A percentile compares a stretch with the other conserved stretches of the same genome.
phyloP scores from a whole-genome alignment of 1,284 basidiomycete species.

The Ganoderma boninense region DNA sequence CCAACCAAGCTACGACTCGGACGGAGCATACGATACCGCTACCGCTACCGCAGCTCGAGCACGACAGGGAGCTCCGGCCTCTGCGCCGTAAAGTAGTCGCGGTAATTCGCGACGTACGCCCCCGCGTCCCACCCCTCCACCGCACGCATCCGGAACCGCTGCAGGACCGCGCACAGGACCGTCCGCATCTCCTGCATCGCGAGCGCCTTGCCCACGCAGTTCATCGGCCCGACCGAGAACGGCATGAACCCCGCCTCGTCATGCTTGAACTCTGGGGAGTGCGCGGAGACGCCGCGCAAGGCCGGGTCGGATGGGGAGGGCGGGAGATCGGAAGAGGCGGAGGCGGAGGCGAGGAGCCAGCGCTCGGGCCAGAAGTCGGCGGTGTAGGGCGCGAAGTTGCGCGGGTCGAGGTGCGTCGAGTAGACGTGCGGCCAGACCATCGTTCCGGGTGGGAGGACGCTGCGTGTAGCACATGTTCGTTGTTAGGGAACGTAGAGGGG shows the following conservation, averaged over 20 bases:
- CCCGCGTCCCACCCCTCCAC: constrained; percentile 9
- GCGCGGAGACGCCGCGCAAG: background rate
- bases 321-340: background rate
- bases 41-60: constrained; percentile 2
- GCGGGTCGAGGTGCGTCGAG: constrained; percentile 18
- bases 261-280: constrained; percentile 18
- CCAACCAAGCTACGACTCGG: too few relatives aligned
- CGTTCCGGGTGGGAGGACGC: constrained; percentile 14
- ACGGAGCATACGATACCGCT: too few relatives aligned
- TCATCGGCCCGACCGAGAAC: constrained; percentile 39
- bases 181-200: constrained; percentile 33
- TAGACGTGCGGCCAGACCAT: constrained; percentile 14
- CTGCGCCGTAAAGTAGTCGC: constrained; percentile 12
- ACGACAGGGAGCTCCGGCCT: background rate
- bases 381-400: constrained; percentile 12
- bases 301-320: background rate
- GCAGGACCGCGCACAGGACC: constrained; percentile 19
- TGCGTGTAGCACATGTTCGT: background rate
- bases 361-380: constrained; percentile 18
- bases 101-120: background rate
- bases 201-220: constrained; percentile 43
- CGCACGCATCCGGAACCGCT: constrained; percentile 5
- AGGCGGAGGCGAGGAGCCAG: constrained; percentile 8
- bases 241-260: constrained; percentile 37
- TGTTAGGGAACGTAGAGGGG: too few relatives aligned